Base-by-base conservation (phyloP, 2,329 filamentous ascomycete species). In the Alternaria metachromatica region DNA sequence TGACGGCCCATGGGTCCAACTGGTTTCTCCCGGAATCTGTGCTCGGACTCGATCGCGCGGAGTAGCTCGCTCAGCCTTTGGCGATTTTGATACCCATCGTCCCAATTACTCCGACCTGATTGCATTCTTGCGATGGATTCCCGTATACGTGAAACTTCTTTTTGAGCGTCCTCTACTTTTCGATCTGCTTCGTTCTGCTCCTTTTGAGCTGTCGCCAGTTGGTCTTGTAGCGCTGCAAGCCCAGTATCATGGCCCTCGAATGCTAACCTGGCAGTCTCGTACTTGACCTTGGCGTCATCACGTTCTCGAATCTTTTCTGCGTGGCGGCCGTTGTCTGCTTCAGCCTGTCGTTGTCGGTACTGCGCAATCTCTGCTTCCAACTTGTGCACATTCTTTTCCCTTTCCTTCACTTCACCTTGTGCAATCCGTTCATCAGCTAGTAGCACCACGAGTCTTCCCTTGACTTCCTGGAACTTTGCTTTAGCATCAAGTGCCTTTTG, bases 1-100 rank as follows among this genome's bases (percentile, higher is more conserved):
- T 96, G 87, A 23, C 89, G 84, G 28, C 94, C 96, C 13, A 98
- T 84, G 0, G 96, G 96, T 0, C 96, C 96, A 33, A 98, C 84
- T 3, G 96, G 96, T 65, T 87, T 90, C 46, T 87, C 82, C 23
- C 84, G 82, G 75, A 96, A 98, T 0, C 89, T 84, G 3, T 67
- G 79, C 61, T 97, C 92, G n/a, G 84, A 82, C 6, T 88, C 84
- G 64, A 98, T 92, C n/a, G 86, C 86, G 57, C 81, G 84, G 7
- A 96, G 80, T 4, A 97, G 86, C 2, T 83, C 80, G 1, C 85
- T 84, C 72, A 96, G 87, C 21, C 62, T 68, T 44, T 85, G 86
- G 10, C 69, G 63, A 1, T 80, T 77, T 45, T 89, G 87, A 72
- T 91, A 97, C 0, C 87, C 90, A 61, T 86, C 86, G 48, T 88